phyloP scores from a whole-genome alignment of 106 monocot genomes.

The Allium fistulosum region DNA sequence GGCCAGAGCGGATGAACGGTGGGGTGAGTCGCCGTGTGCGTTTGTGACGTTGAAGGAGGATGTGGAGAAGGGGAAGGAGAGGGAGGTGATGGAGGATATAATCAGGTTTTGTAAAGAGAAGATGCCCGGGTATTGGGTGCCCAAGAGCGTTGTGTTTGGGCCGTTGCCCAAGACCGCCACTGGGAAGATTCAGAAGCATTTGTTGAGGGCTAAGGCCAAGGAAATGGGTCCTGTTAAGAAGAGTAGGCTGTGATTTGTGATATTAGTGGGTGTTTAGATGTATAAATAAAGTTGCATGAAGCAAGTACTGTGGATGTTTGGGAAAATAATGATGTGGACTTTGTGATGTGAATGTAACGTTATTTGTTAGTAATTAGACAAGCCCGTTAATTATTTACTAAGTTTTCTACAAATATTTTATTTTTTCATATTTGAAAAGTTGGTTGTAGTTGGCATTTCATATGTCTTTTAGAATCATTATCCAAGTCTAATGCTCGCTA shows the following conservation, averaged over 20 bases:
- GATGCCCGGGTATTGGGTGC: constrained; percentile 68
- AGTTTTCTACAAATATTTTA: too few relatives aligned
- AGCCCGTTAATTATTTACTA: too few relatives aligned
- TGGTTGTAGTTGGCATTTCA: too few relatives aligned
- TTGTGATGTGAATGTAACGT: too few relatives aligned
- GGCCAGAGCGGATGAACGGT: constrained; percentile 55
- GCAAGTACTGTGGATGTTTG: too few relatives aligned
- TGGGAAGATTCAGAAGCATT: constrained; percentile 71
- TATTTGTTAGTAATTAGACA: too few relatives aligned
- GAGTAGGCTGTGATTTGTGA: constrained; percentile 32
- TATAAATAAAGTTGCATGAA: neutral
- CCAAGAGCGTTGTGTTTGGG: constrained; percentile 56
- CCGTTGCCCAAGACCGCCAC: constrained; percentile 66
- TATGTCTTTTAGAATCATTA: too few relatives aligned
- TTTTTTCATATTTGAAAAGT: too few relatives aligned
- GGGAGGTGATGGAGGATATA: constrained; percentile 30
- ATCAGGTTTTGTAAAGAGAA: constrained; percentile 39
- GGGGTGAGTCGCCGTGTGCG: constrained; percentile 78
- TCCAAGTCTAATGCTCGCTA: too few relatives aligned
- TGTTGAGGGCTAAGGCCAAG: constrained; percentile 50
- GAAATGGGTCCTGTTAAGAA: constrained; percentile 56
- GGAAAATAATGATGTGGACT: too few relatives aligned
- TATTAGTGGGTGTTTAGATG: too few relatives aligned
- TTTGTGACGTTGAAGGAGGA: constrained; percentile 46
- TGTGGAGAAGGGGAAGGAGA: constrained; percentile 17